These are phyloP conservation scores for Dendrothele bispora DNA, from an alignment of 768 basidiomycete genomes.

Conservation along the genomic window DNA sequence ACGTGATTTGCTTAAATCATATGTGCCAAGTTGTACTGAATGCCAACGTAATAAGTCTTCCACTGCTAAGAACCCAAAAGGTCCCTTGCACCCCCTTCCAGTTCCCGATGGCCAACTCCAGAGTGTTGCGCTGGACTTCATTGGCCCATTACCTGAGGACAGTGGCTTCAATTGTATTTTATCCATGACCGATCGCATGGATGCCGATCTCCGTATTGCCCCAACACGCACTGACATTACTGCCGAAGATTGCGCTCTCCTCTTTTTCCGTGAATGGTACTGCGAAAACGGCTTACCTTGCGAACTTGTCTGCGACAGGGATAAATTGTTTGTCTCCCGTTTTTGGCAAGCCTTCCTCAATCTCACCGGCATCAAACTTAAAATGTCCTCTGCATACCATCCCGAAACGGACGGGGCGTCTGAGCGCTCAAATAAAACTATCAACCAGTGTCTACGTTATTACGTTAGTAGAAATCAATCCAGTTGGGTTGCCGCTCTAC, in stretches of 20 bases:
- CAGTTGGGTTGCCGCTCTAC: conserved; percentile 25
- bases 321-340: conserved; percentile 23
- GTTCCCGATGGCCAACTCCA: too few relatives aligned
- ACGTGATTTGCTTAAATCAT: too few relatives aligned
- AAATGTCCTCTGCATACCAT: conserved; percentile 28
- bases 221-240: conserved; percentile 10
- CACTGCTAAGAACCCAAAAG: too few relatives aligned
- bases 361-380: conserved; percentile 17
- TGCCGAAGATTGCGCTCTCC: conserved; percentile 14
- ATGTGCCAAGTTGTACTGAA: too few relatives aligned
- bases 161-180: conserved; percentile 22
- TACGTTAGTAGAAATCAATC: conserved; percentile 17
- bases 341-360: conserved; percentile 25
- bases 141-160: conserved; percentile 29
- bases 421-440: conserved; percentile 21
- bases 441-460: conserved; percentile 16
- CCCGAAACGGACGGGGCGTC: conserved; percentile 28
- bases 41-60: too few relatives aligned
- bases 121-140: too few relatives aligned
- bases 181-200: conserved; percentile 22
- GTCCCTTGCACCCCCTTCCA: too few relatives aligned
- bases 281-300: conserved; percentile 22
- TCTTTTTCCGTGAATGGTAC: too few relatives aligned
- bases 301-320: conserved; percentile 25
- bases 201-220: conserved; percentile 12